Percentiles rank a stretch among this genome's conserved stretches.
Evolutionary conservation across 352 stramenopile species (phyloP).

Genomic region (Phytophthora cryptogea): DNA sequence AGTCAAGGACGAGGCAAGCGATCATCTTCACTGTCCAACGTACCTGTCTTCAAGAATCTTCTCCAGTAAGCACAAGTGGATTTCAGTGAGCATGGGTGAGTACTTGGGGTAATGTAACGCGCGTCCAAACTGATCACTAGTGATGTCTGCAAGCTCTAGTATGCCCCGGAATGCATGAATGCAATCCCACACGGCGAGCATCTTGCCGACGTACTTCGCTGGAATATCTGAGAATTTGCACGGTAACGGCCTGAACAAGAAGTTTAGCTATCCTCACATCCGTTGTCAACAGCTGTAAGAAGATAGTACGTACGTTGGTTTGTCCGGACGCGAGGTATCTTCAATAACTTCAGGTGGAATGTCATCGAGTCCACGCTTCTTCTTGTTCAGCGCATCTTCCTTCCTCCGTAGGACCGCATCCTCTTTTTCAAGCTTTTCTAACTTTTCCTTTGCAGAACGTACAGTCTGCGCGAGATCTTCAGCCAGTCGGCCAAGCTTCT

Average conservation of each 20-base stretch:
- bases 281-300: not conserved
- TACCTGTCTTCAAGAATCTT: slow-evolving; percentile 75
- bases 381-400: slow-evolving; percentile 85
- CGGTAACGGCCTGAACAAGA: slow-evolving; percentile 43
- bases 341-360: slow-evolving; percentile 45
- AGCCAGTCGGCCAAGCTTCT: slow-evolving; percentile 79
- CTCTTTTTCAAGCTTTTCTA: slow-evolving; percentile 90
- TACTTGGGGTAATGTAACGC: slow-evolving; percentile 50
- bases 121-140: slow-evolving; percentile 65
- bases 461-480: slow-evolving; percentile 84
- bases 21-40: not conserved
- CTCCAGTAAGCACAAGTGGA: slow-evolving; percentile 88
- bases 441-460: slow-evolving; percentile 71
- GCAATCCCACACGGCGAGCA: slow-evolving; percentile 81
- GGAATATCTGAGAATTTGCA: slow-evolving; percentile 66
- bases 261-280: not conserved
- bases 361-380: slow-evolving; percentile 65
- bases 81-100: slow-evolving; percentile 65
- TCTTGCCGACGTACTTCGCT: slow-evolving; percentile 44
- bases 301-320: slow-evolving; percentile 61
- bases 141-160: slow-evolving; percentile 61
- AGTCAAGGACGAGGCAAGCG: not conserved
- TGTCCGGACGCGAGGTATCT: slow-evolving; percentile 43
- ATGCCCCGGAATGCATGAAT: slow-evolving; percentile 76
- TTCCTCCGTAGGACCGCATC: slow-evolving; percentile 74